A percentile compares a stretch with the other conserved stretches of the same genome.
Conservation (phyloP, 2,329 filamentous ascomycete species). For the Beauveria sp. region DNA sequence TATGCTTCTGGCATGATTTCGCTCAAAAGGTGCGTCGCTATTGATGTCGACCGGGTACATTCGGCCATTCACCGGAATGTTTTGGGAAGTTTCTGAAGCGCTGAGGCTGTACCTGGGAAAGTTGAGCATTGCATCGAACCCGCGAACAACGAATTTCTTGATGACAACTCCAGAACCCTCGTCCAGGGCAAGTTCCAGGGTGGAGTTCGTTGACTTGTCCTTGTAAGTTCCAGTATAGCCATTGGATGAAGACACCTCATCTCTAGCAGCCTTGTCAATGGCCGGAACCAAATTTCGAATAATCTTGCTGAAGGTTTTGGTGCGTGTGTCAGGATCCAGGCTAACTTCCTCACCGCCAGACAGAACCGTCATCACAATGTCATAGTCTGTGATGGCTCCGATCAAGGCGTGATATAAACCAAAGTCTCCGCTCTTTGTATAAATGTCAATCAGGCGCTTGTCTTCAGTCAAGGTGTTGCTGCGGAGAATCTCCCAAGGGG, state of each 20-base stretch:
- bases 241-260: constrained; percentile 20
- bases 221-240: constrained; percentile 30
- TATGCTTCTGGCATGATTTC: not conserved
- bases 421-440: constrained; percentile 38
- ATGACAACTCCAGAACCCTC: constrained; percentile 31
- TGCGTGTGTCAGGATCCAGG: constrained; percentile 13
- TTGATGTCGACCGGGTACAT: constrained; percentile 10
- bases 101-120: constrained; percentile 18
- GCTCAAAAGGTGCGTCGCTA: not conserved
- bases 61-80: not conserved
- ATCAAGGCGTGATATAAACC: constrained; percentile 32
- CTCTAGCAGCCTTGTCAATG: constrained; percentile 33
- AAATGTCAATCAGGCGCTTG: constrained; percentile 35
- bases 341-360: constrained; percentile 24
- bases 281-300: constrained; percentile 30
- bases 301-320: constrained; percentile 21
- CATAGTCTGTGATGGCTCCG: constrained; percentile 38
- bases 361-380: constrained; percentile 33
- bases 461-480: constrained; percentile 27
- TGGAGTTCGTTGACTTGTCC: constrained; percentile 31
- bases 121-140: constrained; percentile 31
- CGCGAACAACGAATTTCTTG: constrained; percentile 30
- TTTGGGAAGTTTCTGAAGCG: not conserved
- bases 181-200: constrained; percentile 29
- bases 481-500: constrained; percentile 40